Percentiles rank a stretch among this genome's conserved stretches.
phyloP scores from a whole-genome alignment of 805 yeast species.

The Wickerhamiella azymoides region DNA sequence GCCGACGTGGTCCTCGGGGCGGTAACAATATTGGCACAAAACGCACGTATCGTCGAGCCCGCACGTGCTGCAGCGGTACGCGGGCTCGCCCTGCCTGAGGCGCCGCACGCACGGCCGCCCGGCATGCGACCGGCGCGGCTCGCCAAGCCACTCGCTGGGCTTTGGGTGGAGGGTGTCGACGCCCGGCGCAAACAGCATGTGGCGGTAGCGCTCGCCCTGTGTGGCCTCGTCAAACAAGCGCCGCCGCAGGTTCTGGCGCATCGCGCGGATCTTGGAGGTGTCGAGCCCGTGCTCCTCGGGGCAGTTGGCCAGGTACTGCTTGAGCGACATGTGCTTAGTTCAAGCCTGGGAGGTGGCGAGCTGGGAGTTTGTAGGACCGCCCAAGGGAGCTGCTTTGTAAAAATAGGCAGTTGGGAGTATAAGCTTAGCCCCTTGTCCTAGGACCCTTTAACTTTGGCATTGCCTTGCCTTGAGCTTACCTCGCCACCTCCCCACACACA shows the following conservation, averaged over 20 bases:
- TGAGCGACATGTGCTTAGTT: neutral
- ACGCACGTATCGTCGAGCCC: conserved; percentile 78
- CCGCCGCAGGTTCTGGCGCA: conserved; percentile 25
- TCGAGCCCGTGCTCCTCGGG: conserved; percentile 22
- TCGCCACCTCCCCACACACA: too few species aligned
- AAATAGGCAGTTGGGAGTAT: too few species aligned
- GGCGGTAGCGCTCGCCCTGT: conserved; percentile 28
- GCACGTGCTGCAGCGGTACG: conserved; percentile 61
- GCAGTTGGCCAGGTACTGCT: conserved; percentile 18
- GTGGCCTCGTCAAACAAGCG: conserved; percentile 34
- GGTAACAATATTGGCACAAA: conserved; percentile 62
- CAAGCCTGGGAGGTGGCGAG: too few species aligned
- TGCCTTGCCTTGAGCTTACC: too few species aligned
- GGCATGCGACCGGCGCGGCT: conserved; percentile 30
- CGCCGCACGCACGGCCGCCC: conserved; percentile 62
- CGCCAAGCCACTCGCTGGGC: conserved; percentile 17
- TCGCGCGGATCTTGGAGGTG: conserved; percentile 17
- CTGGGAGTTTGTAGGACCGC: too few species aligned
- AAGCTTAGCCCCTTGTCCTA: too few species aligned
- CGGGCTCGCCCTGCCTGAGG: conserved; percentile 67
- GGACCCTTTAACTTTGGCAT: too few species aligned
- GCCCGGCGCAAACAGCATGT: conserved; percentile 1
- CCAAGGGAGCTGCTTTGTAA: too few species aligned
- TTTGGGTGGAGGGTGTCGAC: neutral
- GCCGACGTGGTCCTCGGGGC: conserved; percentile 51